Base-by-base conservation (phyloP, 192 early-diverging fungal species). In the Piromyces sp. region DNA sequence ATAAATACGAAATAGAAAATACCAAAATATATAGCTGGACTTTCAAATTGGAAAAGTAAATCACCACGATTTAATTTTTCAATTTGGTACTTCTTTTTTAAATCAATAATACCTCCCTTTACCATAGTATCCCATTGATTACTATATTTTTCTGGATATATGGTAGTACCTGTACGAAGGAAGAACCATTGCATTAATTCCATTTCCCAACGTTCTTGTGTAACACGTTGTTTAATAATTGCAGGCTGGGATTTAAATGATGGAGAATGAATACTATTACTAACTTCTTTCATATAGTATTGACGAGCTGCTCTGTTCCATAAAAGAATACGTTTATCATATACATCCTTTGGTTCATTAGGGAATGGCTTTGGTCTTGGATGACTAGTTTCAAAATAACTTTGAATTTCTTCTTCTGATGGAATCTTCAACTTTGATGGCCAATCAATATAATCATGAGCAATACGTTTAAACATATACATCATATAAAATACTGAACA, bases 41-140 rank as follows among this genome's bases (percentile, higher is more conserved):
- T 38, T 83, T 87, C 87, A 40, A 87, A 82, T 13, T 83, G 79
- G 80, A 86, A 87, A 13, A 87, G 79, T 38, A 88, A 84, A 79
- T 85, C 87, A 26, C 87, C 87, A 28, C 87, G 87, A 84, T 88
- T 88, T 30, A 88, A 31, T 51, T 88, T 88, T 81, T 88, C 87
- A 29, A 86, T 83, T 28, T 89, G 81, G 78, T 86, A 88, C 80
- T 88, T 88, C 29, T 84, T 86, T 78, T 87, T 86, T 29, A 88
- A 40, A 78, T 88, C 83, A 19, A 40, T 84, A 78, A 88, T 80
- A 29, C 82, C 87, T 58, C 88, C 86, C 80, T 85, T 86, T 29
- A 85, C 58, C 33, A 83, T 58, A 5, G 79, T 80, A 81, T 88
- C 87, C 87, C 87, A 88, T 81, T 88, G 86, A n/a, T 37, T 81